These are phyloP conservation scores for Physcia stellaris DNA, from an alignment of 495 filamentous ascomycete species.

Conservation along the genomic window DNA sequence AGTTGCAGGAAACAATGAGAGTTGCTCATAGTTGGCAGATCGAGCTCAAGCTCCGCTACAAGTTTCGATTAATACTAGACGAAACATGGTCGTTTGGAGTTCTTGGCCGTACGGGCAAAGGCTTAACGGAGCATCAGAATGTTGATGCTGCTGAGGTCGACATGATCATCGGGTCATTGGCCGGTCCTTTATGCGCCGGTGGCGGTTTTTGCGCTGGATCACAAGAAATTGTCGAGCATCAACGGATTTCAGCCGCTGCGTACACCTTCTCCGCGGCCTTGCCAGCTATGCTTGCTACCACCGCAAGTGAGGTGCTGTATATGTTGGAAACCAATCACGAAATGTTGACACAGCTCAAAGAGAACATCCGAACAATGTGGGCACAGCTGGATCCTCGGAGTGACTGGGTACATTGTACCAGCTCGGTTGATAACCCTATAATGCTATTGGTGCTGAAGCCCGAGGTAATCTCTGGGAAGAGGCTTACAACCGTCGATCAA, in stretches of 20 bases:
- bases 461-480: constrained; percentile 61
- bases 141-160: constrained; percentile 83
- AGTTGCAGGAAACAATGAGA: not conserved
- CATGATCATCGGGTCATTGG: constrained; percentile 89
- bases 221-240: constrained; percentile 84
- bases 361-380: constrained; percentile 69
- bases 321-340: constrained; percentile 76
- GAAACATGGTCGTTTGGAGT: constrained; percentile 96
- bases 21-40: constrained; percentile 35
- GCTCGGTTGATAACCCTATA: constrained; percentile 70
- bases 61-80: constrained; percentile 93
- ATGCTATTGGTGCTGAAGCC: constrained; percentile 75
- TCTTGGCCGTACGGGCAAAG: constrained; percentile 77
- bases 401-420: constrained; percentile 82
- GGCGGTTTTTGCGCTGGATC: constrained; percentile 92
- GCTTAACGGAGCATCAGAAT: constrained; percentile 89
- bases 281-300: constrained; percentile 84
- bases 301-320: constrained; percentile 78
- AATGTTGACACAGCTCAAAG: constrained; percentile 57
- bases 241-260: constrained; percentile 75
- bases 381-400: constrained; percentile 81
- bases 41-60: constrained; percentile 85
- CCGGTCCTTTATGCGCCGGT: constrained; percentile 78
- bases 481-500: constrained; percentile 57
- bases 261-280: constrained; percentile 94